Conservation (phyloP, 2,329 filamentous ascomycete species). For the Arthrobotrys musiformis region DNA sequence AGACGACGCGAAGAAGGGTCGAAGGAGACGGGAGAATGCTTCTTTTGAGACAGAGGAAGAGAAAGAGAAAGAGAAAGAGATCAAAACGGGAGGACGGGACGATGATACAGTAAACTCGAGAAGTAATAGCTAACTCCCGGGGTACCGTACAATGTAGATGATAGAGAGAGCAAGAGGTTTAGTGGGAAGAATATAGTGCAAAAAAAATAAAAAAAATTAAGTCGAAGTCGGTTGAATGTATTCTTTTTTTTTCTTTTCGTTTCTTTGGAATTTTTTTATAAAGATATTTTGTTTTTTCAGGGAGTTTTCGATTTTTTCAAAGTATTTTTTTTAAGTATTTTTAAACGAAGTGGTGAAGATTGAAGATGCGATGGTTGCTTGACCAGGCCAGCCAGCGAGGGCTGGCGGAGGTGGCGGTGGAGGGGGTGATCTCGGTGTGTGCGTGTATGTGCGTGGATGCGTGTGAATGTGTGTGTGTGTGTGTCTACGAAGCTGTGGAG, state of each 20-base stretch:
- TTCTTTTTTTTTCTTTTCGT: not conserved
- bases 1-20: slow-evolving; percentile 52
- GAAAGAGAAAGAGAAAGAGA: too few species aligned
- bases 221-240: not conserved
- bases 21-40: slow-evolving; percentile 18
- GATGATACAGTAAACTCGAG: not conserved
- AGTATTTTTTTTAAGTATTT: not conserved
- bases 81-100: too few species aligned
- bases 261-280: not conserved
- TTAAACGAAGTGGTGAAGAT: too few species aligned
- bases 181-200: too few species aligned
- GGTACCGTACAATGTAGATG: not conserved
- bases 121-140: not conserved
- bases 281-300: not conserved
- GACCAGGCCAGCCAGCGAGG: not conserved
- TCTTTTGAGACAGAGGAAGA: not conserved
- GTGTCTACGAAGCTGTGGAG: slow-evolving; percentile 5
- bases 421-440: not conserved
- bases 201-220: not conserved
- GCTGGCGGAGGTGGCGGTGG: too few species aligned
- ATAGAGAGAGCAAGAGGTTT: not conserved
- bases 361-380: not conserved
- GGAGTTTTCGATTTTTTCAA: not conserved
- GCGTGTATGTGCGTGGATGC: not conserved
- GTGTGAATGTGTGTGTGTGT: slow-evolving; percentile 25